Base-by-base conservation (phyloP, 75 land plant species). In the Adiantum capillusveneris region DNA sequence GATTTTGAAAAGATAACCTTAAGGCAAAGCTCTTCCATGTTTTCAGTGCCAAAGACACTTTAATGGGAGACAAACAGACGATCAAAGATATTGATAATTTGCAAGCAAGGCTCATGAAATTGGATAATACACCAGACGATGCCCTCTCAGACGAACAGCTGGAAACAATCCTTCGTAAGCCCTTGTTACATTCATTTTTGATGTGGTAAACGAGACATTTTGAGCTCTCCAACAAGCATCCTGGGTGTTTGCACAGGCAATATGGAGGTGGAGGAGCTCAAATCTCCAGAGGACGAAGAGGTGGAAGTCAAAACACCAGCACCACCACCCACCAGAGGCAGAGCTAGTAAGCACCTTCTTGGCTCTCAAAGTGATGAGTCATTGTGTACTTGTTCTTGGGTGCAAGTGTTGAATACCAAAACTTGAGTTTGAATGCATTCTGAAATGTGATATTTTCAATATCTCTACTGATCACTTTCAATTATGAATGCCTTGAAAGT, bases 31-130 rank as follows among this genome's bases (percentile, higher is more conserved):
- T 36, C 5, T 48, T 56, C 14, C 55, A 37, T 53, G 37, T 73
- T 52, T 13, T 36, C 67, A 68, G 60, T 39, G 67, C 85, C 55
- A 59, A 27, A 20, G 71, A 73, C 31, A 57, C 66, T 42, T 67
- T 75, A 7, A 31, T 76, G 1, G 54, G 64, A 31, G 98, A 93
- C 56, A 88, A 75, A 59, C 76, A 86, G 37, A 44, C 83, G 31
- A 39, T 67, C 5, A 88, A 81, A 70, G 98, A 93, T 39, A 68
- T 93, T 31, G 81, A 54, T 56, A 53, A 41, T 41, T 73, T 86
- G 96, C 69, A 62, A 19, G 59, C 65, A 51, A 67, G 53, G 26
- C 78, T 89, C 13, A 72, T 61, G 65, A 62, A 66, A 63, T 19
- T 78, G 22, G 95, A 92, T 66, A 53, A 34, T 59, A 63, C 72